Base-by-base conservation (phyloP, 495 filamentous ascomycete species). In the Aspergillus diversus region DNA sequence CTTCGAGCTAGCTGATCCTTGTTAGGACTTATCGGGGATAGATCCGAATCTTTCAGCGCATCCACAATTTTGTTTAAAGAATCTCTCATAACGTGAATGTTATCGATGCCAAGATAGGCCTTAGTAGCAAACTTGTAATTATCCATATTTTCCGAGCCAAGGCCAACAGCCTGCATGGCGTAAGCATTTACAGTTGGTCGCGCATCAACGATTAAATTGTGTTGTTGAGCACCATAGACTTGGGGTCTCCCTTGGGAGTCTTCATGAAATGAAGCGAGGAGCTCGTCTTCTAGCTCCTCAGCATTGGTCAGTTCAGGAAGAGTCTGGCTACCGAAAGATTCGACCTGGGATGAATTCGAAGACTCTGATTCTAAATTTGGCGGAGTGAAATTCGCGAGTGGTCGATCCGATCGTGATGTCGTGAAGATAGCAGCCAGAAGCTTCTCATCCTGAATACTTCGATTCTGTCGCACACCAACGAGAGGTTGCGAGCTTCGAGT, bases 41-140 rank as follows among this genome's bases (percentile, higher is more conserved):
- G 80, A 74, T 99, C 95, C 4, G 92, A 90, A 54, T 98, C 93
- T 70, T 97, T 97, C 68, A 99, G 78, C 9, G 94, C 89, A 60
- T 95, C 92, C 52, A 98, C 80, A 31, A 99, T 91, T 60, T 91
- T 96, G 49, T 90, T 87, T 57, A 99, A 76, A 3, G 94, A 97
- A 54, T 92, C 90, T 60, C 95, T 84, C 95, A 99, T 99, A 59
- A 97, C 94, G 71, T 99, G 95, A 62, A 99, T 98, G 66, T 99
- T 99, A 72, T 96, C 95, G 69, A 99, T 99, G 50, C 93, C 93
- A n/a, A 99, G 82, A 68, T 95, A 97, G 0, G 89, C 91, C 71
- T 97, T 97, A 46, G 91, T 92, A 33, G 92, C 92, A 69, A 92
- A 93, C 55, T 87, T 90, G 74, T 99, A 99, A 73, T 97, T 91